A percentile compares a stretch with the other conserved stretches of the same genome.
Evolutionary conservation across 129 eudicot species (phyloP).

Genomic region (Heracleum sosnowskyi): DNA sequence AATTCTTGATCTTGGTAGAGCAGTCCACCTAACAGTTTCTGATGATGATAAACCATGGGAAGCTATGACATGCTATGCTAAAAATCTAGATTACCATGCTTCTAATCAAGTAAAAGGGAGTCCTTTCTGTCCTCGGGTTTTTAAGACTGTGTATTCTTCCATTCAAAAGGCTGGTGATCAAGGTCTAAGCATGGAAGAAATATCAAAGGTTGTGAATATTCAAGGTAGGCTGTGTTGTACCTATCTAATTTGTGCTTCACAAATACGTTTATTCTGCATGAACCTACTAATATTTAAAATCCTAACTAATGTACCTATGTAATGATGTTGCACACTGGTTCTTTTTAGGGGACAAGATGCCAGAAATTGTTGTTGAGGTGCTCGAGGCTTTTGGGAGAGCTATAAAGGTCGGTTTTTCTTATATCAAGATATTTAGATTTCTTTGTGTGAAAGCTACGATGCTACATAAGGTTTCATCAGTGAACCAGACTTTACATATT

Average conservation of each 20-base stretch:
- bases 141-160: constrained; percentile 49
- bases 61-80: constrained; percentile 60
- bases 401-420: constrained; percentile 45
- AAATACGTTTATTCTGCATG: neutral
- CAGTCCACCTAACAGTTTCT: constrained; percentile 16
- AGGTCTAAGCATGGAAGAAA: constrained; percentile 67
- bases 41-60: constrained; percentile 61
- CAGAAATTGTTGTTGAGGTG: constrained; percentile 63
- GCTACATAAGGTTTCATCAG: neutral
- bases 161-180: constrained; percentile 92
- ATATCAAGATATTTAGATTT: neutral
- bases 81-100: constrained; percentile 21
- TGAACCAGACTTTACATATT: neutral
- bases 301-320: neutral
- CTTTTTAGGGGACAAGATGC: constrained; percentile 39
- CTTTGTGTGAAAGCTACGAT: neutral
- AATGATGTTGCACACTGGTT: constrained; percentile 9
- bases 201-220: constrained; percentile 29
- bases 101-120: constrained; percentile 21
- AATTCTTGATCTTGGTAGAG: constrained; percentile 16
- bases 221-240: constrained; percentile 30
- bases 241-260: neutral
- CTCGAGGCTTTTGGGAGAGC: constrained; percentile 69
- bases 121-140: constrained; percentile 34
- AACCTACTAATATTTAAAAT: neutral